Evolutionary conservation across 805 yeast genomes (phyloP), one percentile per base, ranked within the genome.

Genomic region (Metschnikowia santaceciliae): DNA sequence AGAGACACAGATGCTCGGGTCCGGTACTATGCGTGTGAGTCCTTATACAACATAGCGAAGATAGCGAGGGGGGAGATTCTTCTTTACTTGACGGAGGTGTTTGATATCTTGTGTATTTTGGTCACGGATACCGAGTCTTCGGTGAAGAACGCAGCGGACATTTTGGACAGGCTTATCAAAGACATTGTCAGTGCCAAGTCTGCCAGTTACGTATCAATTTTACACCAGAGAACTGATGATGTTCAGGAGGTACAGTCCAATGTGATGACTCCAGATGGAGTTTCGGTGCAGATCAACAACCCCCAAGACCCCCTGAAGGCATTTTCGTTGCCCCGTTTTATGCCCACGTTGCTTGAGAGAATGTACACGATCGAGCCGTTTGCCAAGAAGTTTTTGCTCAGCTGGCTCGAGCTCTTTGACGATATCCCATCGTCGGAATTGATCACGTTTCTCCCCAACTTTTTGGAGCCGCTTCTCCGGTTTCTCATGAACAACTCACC

Each of bases 1-100:
- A 92, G 96, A 46, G 99, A 94, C 63, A 96, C 94, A 53, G 97
- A 94, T 66, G 92, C 96, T n/a, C 81, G 96, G 58, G 99, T 94
- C 7, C 77, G 99, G 49, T 94, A 94, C 62, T 94, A 90, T 66
- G 97, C 99, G 0, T 94, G 98, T 71, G 99, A 94, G 63, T 86
- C 96, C 44, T 75, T 94, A 54, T 94, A 94, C 69, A 94, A 94
- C 68, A 91, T 94, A 42, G 96, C 98, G 43, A 94, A 94, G 63
- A 95, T 94, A 19, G 96, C 98, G 3, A 83, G 96, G 58, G 98
- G 98, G 30, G 98, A 94, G 68, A 88, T 94, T 20, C 72, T 94
- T 54, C 74, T 87, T 11, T 91, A 89, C 65, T 94, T 94, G 75
- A 94, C 92, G 68, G 98, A 94, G 69, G 86, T 90, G 1, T 94